Conservation (phyloP, 106 monocot genomes). For the Allium cepa region DNA sequence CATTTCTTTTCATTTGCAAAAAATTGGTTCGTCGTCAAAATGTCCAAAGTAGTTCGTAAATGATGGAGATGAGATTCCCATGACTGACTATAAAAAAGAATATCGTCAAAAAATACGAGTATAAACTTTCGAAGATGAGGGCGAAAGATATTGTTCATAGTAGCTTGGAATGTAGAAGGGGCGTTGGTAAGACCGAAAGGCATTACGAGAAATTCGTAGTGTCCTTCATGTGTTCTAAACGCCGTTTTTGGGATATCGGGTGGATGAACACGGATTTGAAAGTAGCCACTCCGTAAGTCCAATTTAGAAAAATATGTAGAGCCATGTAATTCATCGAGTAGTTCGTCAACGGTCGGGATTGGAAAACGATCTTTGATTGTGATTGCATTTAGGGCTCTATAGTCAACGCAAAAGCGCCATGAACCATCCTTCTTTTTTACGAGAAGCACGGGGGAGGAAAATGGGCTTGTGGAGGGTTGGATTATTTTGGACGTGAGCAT, state of each 20-base stretch:
- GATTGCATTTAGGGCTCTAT: not conserved
- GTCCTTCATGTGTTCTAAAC: not conserved
- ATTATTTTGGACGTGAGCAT: not conserved
- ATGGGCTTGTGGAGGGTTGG: not conserved
- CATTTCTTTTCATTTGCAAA: not conserved
- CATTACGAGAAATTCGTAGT: slow-evolving; percentile 4
- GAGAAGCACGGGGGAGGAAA: not conserved
- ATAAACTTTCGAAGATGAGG: not conserved
- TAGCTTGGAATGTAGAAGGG: not conserved
- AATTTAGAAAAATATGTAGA: not conserved
- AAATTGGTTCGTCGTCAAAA: not conserved
- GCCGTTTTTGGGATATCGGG: not conserved
- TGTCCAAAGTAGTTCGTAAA: not conserved
- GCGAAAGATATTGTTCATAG: not conserved
- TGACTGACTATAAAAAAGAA: not conserved
- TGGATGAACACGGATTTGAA: not conserved
- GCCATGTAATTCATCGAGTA: not conserved
- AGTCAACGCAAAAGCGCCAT: slow-evolving; percentile 5
- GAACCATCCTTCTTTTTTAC: not conserved
- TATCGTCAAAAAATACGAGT: slow-evolving; percentile 2
- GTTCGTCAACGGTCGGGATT: not conserved
- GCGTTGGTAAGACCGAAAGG: not conserved
- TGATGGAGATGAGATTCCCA: not conserved
- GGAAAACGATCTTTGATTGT: not conserved
- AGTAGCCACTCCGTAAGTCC: not conserved